Conservation (phyloP, 2,329 filamentous ascomycete genomes). For the Didymella exigua region DNA sequence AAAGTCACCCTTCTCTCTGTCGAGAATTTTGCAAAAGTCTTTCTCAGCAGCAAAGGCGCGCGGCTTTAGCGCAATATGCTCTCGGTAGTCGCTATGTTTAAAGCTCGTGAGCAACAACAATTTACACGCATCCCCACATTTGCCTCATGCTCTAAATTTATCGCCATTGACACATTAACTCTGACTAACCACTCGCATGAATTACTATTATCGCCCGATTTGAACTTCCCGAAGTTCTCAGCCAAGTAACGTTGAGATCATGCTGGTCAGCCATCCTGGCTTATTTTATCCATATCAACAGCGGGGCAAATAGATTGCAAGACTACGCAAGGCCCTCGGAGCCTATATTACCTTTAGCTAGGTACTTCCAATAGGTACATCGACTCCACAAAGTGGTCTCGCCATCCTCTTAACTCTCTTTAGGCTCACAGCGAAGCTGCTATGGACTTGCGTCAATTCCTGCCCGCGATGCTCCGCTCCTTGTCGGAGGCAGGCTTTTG, state of each 20-base stretch:
- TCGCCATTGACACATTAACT: neutral
- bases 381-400: neutral
- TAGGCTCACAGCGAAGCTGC: neutral
- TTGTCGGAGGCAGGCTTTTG: neutral
- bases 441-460: neutral
- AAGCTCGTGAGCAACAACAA: neutral
- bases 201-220: neutral
- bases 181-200: neutral
- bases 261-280: conserved; percentile 2
- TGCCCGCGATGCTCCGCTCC: neutral
- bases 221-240: neutral
- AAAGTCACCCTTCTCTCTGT: neutral
- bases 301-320: conserved; percentile 27
- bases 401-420: neutral
- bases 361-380: neutral
- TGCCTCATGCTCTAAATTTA: neutral
- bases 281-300: conserved; percentile 44
- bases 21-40: neutral
- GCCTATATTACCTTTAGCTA: neutral
- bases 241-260: conserved; percentile 3
- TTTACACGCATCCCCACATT: neutral
- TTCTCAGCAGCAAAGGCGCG: neutral
- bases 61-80: neutral
- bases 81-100: neutral
- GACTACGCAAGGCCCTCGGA: conserved; percentile 7